Percentiles rank a stretch among this genome's conserved stretches.
phyloP scores from a whole-genome alignment of 208 protist species.

The Novymonas esmeraldas region DNA sequence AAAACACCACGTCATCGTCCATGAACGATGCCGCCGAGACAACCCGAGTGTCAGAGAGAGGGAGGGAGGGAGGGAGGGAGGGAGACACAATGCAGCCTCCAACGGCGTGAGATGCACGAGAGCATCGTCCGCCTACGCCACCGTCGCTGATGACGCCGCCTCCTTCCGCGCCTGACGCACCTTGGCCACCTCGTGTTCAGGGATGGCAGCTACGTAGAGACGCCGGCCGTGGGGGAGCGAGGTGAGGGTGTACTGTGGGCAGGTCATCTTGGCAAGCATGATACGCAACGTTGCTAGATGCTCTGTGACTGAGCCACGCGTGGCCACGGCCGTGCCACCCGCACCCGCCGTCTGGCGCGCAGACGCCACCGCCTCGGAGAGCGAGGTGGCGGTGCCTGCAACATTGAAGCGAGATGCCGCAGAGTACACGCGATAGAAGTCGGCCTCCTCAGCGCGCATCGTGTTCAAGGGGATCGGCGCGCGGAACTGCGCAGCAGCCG shows the following conservation, averaged over 20 bases:
- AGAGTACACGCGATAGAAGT: slow-evolving; percentile 86
- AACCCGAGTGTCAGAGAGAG: too few species aligned
- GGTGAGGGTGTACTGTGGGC: slow-evolving; percentile 85
- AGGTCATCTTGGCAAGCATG: slow-evolving; percentile 81
- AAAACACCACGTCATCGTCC: too few species aligned
- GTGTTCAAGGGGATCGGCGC: slow-evolving; percentile 17
- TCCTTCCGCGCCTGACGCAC: slow-evolving; percentile 27
- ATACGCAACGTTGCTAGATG: slow-evolving; percentile 47
- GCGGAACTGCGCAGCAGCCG: slow-evolving; percentile 4
- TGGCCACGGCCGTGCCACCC: slow-evolving; percentile 10
- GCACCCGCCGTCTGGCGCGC: slow-evolving; percentile 2
- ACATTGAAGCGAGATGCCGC: slow-evolving; percentile 22
- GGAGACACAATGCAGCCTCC: too few species aligned
- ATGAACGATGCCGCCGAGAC: too few species aligned
- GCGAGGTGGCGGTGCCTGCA: slow-evolving; percentile 12
- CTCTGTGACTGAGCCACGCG: slow-evolving; percentile 31
- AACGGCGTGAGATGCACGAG: neutral
- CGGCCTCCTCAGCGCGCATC: slow-evolving; percentile 53
- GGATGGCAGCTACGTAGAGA: slow-evolving; percentile 77
- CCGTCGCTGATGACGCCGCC: neutral
- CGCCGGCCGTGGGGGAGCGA: slow-evolving; percentile 65
- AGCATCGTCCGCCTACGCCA: too few species aligned
- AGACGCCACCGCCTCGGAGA: neutral
- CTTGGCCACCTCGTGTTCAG: slow-evolving; percentile 79
- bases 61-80: too few species aligned